A percentile compares a stretch with the other conserved stretches of the same genome.
These are phyloP conservation scores for Nitzschia inconspicua DNA, from an alignment of 108 stramenopile species.

Conservation along the genomic window DNA sequence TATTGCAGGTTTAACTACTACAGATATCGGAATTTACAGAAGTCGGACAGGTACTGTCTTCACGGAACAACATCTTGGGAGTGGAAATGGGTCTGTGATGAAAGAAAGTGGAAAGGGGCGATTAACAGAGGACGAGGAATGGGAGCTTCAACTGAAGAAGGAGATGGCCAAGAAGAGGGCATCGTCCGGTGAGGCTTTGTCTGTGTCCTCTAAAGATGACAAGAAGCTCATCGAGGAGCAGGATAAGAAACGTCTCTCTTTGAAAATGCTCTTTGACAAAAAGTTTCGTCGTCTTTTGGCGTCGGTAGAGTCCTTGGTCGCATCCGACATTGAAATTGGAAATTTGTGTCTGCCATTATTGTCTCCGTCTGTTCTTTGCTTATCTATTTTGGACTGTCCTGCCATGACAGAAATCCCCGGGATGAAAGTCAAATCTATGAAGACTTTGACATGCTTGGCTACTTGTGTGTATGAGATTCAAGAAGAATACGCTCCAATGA, in stretches of 20 bases:
- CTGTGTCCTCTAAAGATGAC: constrained; percentile 55
- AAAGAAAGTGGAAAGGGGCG: constrained; percentile 38
- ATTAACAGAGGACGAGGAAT: constrained; percentile 78
- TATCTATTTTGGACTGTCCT: constrained; percentile 49
- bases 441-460: constrained; percentile 61
- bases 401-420: constrained; percentile 27
- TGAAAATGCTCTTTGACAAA: constrained; percentile 30
- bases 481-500: constrained; percentile 57
- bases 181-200: neutral
- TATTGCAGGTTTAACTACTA: constrained; percentile 13
- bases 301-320: constrained; percentile 50
- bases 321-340: constrained; percentile 84
- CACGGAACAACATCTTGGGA: constrained; percentile 1
- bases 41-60: constrained; percentile 19
- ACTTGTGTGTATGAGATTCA: constrained; percentile 86
- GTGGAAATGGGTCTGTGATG: neutral
- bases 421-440: constrained; percentile 35
- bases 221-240: constrained; percentile 56
- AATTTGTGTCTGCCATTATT: constrained; percentile 66
- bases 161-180: constrained; percentile 74
- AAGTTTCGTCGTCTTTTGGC: constrained; percentile 43
- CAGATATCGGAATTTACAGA: constrained; percentile 27
- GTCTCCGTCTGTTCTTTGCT: constrained; percentile 35
- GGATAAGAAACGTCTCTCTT: constrained; percentile 34
- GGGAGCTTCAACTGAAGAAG: constrained; percentile 84